A percentile compares a stretch with the other conserved stretches of the same genome.
These are phyloP conservation scores for Dioscorea cayenensis DNA, from an alignment of 116 monocot genomes.

Conservation along the genomic window DNA sequence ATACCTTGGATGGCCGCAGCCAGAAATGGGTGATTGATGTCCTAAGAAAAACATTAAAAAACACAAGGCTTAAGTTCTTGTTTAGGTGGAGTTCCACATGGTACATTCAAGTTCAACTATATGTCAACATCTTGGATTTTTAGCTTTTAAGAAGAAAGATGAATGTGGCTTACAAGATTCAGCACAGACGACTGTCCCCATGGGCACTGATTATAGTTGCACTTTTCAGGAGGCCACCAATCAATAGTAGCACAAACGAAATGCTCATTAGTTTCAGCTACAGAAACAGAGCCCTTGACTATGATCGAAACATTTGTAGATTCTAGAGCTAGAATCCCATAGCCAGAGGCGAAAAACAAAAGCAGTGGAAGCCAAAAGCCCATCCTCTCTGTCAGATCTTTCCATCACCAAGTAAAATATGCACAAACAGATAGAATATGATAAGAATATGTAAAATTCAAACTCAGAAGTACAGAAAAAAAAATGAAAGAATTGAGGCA, in stretches of 20 bases:
- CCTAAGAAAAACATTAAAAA: slow-evolving; percentile 26
- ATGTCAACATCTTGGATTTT: neutral
- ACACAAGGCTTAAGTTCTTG: neutral
- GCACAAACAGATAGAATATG: neutral
- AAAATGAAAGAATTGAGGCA: no score
- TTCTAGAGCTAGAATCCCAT: slow-evolving; percentile 20
- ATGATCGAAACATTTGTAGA: slow-evolving; percentile 29
- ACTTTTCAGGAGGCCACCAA: slow-evolving; percentile 98
- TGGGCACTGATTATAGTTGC: slow-evolving; percentile 81
- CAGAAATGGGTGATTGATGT: slow-evolving; percentile 61
- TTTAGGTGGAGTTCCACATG: neutral
- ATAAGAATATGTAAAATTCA: neutral
- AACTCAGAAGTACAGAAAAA: no score
- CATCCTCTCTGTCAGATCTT: slow-evolving; percentile 19
- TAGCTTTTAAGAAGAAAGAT: neutral
- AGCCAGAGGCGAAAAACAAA: slow-evolving; percentile 23
- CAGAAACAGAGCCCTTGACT: slow-evolving; percentile 34
- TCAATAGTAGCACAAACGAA: slow-evolving; percentile 90
- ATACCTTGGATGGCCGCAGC: slow-evolving; percentile 67
- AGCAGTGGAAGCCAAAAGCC: slow-evolving; percentile 26
- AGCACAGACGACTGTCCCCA: slow-evolving; percentile 76
- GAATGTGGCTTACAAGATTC: slow-evolving; percentile 51
- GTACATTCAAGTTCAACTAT: neutral
- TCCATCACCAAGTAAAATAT: neutral
- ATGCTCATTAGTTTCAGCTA: slow-evolving; percentile 60